Evolutionary conservation across 192 early-diverging fungal genomes (phyloP).

Genomic region (Gigaspora rosea): DNA sequence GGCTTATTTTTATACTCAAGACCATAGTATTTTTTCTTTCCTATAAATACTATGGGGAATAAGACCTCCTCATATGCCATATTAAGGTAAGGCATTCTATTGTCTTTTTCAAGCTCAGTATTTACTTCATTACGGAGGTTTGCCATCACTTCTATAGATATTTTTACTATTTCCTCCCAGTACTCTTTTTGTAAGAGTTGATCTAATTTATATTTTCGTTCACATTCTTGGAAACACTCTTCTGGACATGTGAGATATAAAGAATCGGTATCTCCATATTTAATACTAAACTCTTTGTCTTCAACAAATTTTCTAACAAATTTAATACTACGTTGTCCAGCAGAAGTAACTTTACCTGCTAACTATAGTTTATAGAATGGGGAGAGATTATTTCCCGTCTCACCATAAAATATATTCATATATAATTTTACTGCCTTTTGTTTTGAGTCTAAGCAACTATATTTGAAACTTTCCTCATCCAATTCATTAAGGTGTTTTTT

Average conservation of each 20-base stretch:
- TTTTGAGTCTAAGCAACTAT: too few relatives aligned
- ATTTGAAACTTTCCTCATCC: too few relatives aligned
- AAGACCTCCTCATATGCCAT: slow-evolving; percentile 15
- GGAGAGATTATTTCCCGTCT: too few relatives aligned
- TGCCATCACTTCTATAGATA: slow-evolving; percentile 2
- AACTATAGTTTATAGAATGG: too few relatives aligned
- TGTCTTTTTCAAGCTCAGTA: neutral
- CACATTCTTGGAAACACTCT: slow-evolving; percentile 7
- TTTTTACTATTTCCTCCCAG: slow-evolving; percentile 21
- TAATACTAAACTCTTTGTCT: neutral
- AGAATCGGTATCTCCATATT: slow-evolving; percentile 20
- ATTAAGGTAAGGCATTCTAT: neutral
- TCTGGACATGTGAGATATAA: slow-evolving; percentile 2
- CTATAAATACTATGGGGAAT: slow-evolving; percentile 9
- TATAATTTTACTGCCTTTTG: too few relatives aligned
- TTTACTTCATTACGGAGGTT: too few relatives aligned
- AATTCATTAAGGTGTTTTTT: too few relatives aligned
- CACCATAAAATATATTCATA: too few relatives aligned
- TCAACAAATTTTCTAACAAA: neutral
- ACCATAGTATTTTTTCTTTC: slow-evolving; percentile 22
- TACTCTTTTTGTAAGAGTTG: slow-evolving; percentile 1
- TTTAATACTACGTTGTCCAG: too few relatives aligned
- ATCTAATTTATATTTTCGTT: neutral
- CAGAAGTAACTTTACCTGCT: too few relatives aligned
- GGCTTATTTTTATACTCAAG: neutral